Conservation (phyloP, 257 asterid genomes). For the Scutellaria minor region DNA sequence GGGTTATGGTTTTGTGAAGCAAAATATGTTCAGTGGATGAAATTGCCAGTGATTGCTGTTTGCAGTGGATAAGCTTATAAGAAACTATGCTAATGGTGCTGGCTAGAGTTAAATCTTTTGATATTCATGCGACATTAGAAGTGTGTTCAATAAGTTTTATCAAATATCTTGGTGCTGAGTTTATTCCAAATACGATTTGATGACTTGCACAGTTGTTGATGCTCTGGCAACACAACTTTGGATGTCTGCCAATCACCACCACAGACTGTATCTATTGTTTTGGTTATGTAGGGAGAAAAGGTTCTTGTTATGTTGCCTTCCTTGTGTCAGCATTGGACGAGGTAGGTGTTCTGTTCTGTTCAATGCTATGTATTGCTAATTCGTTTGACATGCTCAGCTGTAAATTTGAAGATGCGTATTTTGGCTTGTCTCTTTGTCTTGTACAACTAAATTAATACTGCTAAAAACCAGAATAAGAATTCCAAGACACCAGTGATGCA, state of each 20-base stretch:
- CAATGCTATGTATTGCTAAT: constrained; percentile 7
- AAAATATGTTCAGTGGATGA: background rate
- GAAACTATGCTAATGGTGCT: background rate
- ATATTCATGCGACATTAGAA: background rate
- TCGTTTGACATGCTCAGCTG: background rate
- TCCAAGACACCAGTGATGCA: constrained; percentile 25
- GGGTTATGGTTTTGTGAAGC: constrained; percentile 26
- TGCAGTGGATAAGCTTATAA: background rate
- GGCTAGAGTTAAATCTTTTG: background rate
- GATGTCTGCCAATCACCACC: too few species aligned
- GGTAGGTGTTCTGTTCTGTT: constrained; percentile 45
- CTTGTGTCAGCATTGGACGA: constrained; percentile 70
- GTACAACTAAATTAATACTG: too few species aligned
- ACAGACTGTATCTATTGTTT: background rate
- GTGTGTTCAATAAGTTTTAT: background rate
- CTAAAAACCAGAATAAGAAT: constrained; percentile 3
- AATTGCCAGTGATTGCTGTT: background rate
- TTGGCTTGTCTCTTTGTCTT: background rate
- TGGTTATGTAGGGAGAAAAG: constrained; percentile 71
- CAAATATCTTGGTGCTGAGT: constrained; percentile 27
- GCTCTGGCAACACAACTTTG: too few species aligned
- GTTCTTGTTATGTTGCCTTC: constrained; percentile 87
- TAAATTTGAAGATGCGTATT: background rate
- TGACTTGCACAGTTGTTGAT: constrained; percentile 33
- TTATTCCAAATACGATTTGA: constrained; percentile 35